Conservation (phyloP, 1,284 basidiomycete genomes). For the Fomes fomentarius region DNA sequence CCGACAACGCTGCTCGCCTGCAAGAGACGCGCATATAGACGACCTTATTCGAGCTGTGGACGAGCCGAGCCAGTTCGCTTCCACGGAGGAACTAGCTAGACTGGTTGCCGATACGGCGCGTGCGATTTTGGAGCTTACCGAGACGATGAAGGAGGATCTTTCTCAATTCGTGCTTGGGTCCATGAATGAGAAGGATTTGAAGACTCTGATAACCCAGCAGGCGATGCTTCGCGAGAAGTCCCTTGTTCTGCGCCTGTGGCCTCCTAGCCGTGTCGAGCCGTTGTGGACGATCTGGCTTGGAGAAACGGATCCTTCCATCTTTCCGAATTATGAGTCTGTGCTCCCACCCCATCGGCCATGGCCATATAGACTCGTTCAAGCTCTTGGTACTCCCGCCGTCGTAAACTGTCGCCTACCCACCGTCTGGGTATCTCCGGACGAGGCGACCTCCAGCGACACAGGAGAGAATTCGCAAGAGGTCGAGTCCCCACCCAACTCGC, state of each 20-base stretch:
- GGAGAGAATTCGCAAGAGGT: slow-evolving; percentile 15
- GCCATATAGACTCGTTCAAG: slow-evolving; percentile 50
- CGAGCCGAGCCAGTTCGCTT: slow-evolving; percentile 27
- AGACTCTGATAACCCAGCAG: slow-evolving; percentile 51
- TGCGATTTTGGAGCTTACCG: slow-evolving; percentile 51
- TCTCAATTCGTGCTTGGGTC: slow-evolving; percentile 58
- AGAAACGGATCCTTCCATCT: slow-evolving; percentile 20
- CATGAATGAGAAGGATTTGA: slow-evolving; percentile 65
- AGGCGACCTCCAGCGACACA: slow-evolving; percentile 10
- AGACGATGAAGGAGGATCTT: slow-evolving; percentile 66
- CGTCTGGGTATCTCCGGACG: slow-evolving; percentile 17
- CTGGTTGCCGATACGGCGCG: slow-evolving; percentile 49
- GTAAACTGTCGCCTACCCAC: slow-evolving; percentile 47
- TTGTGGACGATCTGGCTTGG: slow-evolving; percentile 48
- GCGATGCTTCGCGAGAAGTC: slow-evolving; percentile 56
- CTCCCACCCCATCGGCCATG: slow-evolving; percentile 33
- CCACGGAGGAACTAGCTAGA: slow-evolving; percentile 37
- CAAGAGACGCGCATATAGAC: slow-evolving; percentile 58
- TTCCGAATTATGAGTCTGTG: slow-evolving; percentile 1
- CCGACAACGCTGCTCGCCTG: slow-evolving; percentile 64
- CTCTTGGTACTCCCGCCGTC: slow-evolving; percentile 47
- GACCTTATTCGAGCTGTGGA: slow-evolving; percentile 45
- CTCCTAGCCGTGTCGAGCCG: slow-evolving; percentile 33
- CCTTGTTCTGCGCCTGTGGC: slow-evolving; percentile 56
- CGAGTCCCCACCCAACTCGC: slow-evolving; percentile 35